phyloP scores from a whole-genome alignment of 768 basidiomycete species.

The Auricularia heimuer region DNA sequence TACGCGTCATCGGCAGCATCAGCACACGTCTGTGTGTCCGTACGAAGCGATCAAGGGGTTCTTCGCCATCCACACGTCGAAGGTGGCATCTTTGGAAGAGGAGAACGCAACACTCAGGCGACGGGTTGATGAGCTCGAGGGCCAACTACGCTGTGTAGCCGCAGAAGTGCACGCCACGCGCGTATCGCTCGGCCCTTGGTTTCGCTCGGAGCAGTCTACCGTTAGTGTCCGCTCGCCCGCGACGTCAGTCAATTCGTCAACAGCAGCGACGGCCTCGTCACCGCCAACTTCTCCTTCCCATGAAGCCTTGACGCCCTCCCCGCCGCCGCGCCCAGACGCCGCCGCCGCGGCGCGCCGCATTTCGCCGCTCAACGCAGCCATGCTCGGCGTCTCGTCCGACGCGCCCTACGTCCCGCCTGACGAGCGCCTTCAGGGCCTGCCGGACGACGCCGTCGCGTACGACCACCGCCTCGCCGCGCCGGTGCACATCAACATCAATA shows the following conservation, averaged over 20 bases:
- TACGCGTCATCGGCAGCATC: conserved; percentile 24
- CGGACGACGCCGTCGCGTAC: conserved; percentile 2
- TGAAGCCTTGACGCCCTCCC: no score
- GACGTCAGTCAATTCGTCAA: background rate
- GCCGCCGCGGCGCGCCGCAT: background rate
- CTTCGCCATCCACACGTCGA: conserved; percentile 32
- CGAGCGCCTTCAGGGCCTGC: background rate
- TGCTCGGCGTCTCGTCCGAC: conserved; percentile 2
- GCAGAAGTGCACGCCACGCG: conserved; percentile 49
- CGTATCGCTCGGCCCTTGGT: conserved; percentile 60
- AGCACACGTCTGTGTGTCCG: conserved; percentile 37
- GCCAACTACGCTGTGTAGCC: conserved; percentile 37
- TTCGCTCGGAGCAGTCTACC: conserved; percentile 23
- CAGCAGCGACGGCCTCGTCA: background rate
- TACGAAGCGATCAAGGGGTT: conserved; percentile 57
- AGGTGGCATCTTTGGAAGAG: conserved; percentile 34
- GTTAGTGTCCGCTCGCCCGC: background rate
- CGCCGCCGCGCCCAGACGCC: background rate
- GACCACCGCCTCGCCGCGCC: conserved; percentile 39
- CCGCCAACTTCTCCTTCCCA: background rate
- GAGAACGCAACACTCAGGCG: conserved; percentile 59
- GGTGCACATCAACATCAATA: conserved; percentile 37
- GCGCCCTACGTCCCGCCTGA: background rate
- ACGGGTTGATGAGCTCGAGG: conserved; percentile 50
- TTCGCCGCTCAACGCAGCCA: background rate